These are phyloP conservation scores for Skeletonema costatum DNA, from an alignment of 108 stramenopile species.

Conservation along the genomic window DNA sequence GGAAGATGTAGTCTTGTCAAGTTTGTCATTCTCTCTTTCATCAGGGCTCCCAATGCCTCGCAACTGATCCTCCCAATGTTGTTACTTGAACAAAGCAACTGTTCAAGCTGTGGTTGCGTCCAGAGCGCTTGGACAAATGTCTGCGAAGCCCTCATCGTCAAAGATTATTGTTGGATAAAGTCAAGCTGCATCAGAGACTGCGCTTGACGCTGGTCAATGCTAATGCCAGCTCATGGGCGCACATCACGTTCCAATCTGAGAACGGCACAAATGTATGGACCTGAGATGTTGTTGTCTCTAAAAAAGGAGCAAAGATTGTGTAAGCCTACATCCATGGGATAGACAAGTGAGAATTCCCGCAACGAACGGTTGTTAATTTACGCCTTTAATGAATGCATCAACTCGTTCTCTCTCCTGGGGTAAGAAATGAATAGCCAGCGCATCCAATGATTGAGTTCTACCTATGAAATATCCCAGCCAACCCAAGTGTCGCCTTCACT, in stretches of 20 bases:
- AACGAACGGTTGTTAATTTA: neutral
- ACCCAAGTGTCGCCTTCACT: neutral
- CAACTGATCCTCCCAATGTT: neutral
- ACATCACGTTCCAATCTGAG: neutral
- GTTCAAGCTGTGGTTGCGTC: neutral
- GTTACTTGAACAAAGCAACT: neutral
- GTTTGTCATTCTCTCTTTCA: neutral
- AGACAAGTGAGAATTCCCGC: neutral
- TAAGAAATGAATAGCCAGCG: neutral
- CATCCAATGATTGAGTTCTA: neutral
- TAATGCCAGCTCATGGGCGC: neutral
- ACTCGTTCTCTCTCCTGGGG: neutral
- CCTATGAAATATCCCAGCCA: conserved; percentile 4
- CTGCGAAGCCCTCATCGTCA: neutral
- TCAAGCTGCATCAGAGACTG: neutral
- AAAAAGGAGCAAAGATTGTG: neutral
- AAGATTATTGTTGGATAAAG: neutral
- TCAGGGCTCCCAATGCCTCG: neutral
- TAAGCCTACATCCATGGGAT: neutral
- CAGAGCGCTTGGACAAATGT: neutral
- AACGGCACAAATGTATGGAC: neutral
- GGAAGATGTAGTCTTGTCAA: conserved; percentile 26
- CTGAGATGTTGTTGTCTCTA: neutral
- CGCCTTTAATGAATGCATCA: neutral
- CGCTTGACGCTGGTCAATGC: neutral